Conservation (phyloP, 805 yeast species). For the Metschnikowia henanensis region DNA sequence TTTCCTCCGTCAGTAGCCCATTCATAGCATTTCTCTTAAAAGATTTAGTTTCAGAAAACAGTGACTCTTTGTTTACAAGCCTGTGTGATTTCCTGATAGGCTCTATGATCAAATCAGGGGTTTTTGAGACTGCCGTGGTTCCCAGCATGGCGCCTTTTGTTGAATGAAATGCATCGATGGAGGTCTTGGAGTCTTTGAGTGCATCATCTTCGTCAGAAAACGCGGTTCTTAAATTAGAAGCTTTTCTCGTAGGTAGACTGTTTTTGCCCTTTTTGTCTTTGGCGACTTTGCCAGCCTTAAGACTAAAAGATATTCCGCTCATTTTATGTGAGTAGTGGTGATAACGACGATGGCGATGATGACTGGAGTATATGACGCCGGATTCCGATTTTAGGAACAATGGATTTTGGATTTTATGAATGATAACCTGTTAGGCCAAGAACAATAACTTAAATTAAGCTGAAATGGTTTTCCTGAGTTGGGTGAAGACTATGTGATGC, state of each 20-base stretch:
- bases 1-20: constrained; percentile 5
- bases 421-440: too few species aligned
- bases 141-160: constrained; percentile 19
- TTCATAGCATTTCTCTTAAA: too few species aligned
- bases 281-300: constrained; percentile 14
- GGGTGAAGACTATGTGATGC: too few species aligned
- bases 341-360: background rate
- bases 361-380: too few species aligned
- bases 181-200: constrained; percentile 2
- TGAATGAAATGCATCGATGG: constrained; percentile 17
- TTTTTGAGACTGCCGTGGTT: constrained; percentile 8
- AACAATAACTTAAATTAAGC: too few species aligned
- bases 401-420: too few species aligned
- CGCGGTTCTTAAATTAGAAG: constrained; percentile 6
- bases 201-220: constrained; percentile 8
- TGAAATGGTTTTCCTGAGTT: background rate
- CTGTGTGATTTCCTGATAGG: constrained; percentile 1
- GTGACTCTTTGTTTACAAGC: background rate
- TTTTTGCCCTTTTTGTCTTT: constrained; percentile 6
- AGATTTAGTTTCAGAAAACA: background rate
- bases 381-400: too few species aligned
- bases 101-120: constrained; percentile 11
- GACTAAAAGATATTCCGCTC: constrained; percentile 19
- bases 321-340: background rate
- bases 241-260: constrained; percentile 1